Percentiles rank a stretch among this genome's conserved stretches.
These are phyloP conservation scores for Boletales sp. DNA, from an alignment of 768 basidiomycete genomes.

Conservation along the genomic window DNA sequence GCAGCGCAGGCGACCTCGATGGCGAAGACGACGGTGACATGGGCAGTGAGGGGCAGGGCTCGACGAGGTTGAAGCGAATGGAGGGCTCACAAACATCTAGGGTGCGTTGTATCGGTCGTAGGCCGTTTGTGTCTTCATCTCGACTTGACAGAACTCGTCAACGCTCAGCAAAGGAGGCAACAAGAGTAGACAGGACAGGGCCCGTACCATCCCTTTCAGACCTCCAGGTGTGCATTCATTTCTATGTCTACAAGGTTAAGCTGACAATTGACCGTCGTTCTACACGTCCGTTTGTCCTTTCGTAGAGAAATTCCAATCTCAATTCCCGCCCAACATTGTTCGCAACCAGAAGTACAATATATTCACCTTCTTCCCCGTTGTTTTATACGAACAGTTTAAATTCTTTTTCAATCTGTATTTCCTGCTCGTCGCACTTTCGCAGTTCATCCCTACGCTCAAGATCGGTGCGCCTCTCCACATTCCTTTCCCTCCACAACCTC, in stretches of 20 bases:
- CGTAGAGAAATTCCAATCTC: slow-evolving; percentile 66
- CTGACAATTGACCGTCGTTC: slow-evolving; percentile 2
- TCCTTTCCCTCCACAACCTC: neutral
- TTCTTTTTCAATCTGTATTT: slow-evolving; percentile 99
- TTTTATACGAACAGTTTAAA: slow-evolving; percentile 99
- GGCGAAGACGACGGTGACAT: slow-evolving; percentile 38
- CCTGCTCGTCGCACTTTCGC: slow-evolving; percentile 91
- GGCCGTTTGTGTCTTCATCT: neutral
- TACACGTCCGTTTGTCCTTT: too few species aligned
- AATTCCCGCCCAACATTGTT: slow-evolving; percentile 84
- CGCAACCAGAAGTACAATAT: slow-evolving; percentile 98
- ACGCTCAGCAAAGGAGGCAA: slow-evolving; percentile 20
- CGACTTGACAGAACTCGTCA: slow-evolving; percentile 3
- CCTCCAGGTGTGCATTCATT: slow-evolving; percentile 51
- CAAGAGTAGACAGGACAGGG: slow-evolving; percentile 53
- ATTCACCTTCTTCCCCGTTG: slow-evolving; percentile 94
- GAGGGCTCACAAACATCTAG: slow-evolving; percentile 18
- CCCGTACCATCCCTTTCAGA: slow-evolving; percentile 73
- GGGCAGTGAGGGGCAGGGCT: slow-evolving; percentile 29
- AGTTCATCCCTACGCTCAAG: slow-evolving; percentile 93
- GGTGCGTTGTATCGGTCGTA: slow-evolving; percentile 11
- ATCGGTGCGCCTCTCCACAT: slow-evolving; percentile 59
- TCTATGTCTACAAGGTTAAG: neutral
- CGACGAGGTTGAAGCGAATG: slow-evolving; percentile 25
- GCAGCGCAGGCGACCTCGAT: slow-evolving; percentile 31